Conservation (phyloP, 2,329 filamentous ascomycete genomes). For the Ascochyta viciae-villosae region DNA sequence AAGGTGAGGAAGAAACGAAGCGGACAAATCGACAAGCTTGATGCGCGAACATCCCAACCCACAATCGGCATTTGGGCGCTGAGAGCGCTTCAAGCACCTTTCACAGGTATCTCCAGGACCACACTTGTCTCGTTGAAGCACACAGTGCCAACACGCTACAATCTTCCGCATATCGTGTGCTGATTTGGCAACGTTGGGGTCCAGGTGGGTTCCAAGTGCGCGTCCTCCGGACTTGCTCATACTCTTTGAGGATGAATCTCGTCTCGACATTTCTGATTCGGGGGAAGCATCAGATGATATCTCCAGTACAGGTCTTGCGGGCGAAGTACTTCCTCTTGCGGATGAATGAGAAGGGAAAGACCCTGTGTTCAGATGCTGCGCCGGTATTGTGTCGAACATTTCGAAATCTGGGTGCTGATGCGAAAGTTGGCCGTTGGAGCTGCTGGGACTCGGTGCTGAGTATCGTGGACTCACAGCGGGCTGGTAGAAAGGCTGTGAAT, state of each 20-base stretch:
- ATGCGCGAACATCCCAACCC: conserved; percentile 55
- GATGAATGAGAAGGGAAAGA: conserved; percentile 2
- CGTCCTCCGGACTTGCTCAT: conserved; percentile 46
- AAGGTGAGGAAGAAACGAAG: conserved; percentile 54
- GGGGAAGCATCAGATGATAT: conserved; percentile 34
- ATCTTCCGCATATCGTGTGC: conserved; percentile 56
- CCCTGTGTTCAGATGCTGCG: not conserved
- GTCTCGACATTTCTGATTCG: conserved; percentile 32
- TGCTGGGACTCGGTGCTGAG: conserved; percentile 39
- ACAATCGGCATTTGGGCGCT: conserved; percentile 49
- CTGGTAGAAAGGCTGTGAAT: conserved; percentile 29
- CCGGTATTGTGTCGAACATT: conserved; percentile 28
- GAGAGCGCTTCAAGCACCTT: conserved; percentile 49
- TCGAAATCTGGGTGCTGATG: conserved; percentile 36
- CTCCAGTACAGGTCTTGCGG: conserved; percentile 21
- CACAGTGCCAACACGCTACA: conserved; percentile 58
- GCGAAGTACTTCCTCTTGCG: conserved; percentile 16
- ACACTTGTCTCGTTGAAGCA: conserved; percentile 57
- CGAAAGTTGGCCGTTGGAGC: conserved; percentile 38
- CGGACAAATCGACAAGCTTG: conserved; percentile 54
- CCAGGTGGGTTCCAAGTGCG: conserved; percentile 48
- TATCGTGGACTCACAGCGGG: conserved; percentile 31
- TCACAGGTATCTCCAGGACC: conserved; percentile 49
- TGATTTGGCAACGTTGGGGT: conserved; percentile 48
- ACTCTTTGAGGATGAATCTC: conserved; percentile 30